Base-by-base conservation (phyloP, 768 basidiomycete genomes). In the Rhodocollybia butyracea region DNA sequence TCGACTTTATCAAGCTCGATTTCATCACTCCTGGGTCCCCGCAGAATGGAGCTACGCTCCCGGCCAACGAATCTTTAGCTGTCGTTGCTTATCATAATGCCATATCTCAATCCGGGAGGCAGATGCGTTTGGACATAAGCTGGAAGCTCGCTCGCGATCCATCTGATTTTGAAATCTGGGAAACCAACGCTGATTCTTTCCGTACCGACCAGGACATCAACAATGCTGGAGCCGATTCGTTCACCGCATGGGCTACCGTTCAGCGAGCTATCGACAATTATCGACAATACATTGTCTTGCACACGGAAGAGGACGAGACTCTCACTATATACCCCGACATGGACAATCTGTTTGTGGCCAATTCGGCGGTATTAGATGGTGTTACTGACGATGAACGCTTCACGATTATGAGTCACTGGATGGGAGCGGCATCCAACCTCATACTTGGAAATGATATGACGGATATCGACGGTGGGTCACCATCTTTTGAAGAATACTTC, bases 121-220 rank as follows among this genome's bases (percentile, higher is more conserved):
- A 38, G 26, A 57, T 57, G 57, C 57, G 57, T 26, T 27, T 57
- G 12, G 57, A 57, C 42, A 57, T 57, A 26, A 53, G 51, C 32
- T 57, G 57, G 57, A 53, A 51, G 31, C 57, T 57, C 31, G 57
- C 41, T 15, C 38, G 57, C 4, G 41, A 57, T n/a, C 30, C 32
- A 15, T n/a, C 10, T 5, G 41, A 53, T 45, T 57, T 53, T 38
- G 17, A 30, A 17, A 57, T 57, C 26, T 57, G 57, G 57, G 27
- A 31, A 26, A 7, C 5, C 31, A 39, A 45, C 41, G 51, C 57
- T 12, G 57, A 57, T 11, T 53, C 57, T 21, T 53, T 57, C 38
- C 57, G 57, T n/a, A 53, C 51, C 15, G 57, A 57, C 46, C 57
- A 57, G 31, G 57, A 57, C 24, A 57, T 57, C 29, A 57, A 57